Evolutionary conservation across 2,329 filamentous ascomycete species (phyloP), one percentile per base, ranked within the genome.

Genomic region (Penicillium sp.): DNA sequence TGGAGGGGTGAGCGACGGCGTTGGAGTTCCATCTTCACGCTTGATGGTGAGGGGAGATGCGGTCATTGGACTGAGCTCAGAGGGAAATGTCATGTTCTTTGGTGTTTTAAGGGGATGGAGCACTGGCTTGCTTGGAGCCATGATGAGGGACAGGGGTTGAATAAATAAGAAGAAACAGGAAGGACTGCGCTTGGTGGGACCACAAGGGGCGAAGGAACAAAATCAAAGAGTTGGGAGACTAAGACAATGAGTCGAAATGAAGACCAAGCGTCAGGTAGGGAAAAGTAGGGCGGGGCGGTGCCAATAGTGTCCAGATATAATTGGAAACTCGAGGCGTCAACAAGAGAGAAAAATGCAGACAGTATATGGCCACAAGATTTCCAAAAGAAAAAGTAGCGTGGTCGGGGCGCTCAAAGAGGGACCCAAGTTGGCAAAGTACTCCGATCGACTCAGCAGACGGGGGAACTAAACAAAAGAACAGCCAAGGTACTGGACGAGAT

Each of bases 21-120:
- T 33, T 44, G 11, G 83, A 49, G 82, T 70, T 39, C 76, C 70
- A 50, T 83, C 79, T 48, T 85, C 77, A 58, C 86, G 79, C 69
- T 90, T 91, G 75, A 90, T 80, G 5, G 34, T n/a, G 13, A 36
- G 34, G 5, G 34, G 34, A 5, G 34, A n/a, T 18, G 34, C 34
- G 5, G 34, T 12, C 11, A 36, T 12, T 5, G 34, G 34, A n/a
- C 34, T 36, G 34, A 85, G 66, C 55, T 79, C 76, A 5, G 76
- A 80, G 13, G 77, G 77, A 49, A 76, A 72, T 9, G 65, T 67
- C 41, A 68, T 61, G 4, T 64, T 65, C 45, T 69, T 72, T n/a
- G 72, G 69, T 6, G 72, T 75, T 51, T 72, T 68, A 25, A 74
- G 61, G 28, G 69, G 69, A 49, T 66, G 64, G 13, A 73, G 64